A percentile compares a stretch with the other conserved stretches of the same genome.
Evolutionary conservation across 257 asterid species (phyloP).

Genomic region (Solanum rostratum): DNA sequence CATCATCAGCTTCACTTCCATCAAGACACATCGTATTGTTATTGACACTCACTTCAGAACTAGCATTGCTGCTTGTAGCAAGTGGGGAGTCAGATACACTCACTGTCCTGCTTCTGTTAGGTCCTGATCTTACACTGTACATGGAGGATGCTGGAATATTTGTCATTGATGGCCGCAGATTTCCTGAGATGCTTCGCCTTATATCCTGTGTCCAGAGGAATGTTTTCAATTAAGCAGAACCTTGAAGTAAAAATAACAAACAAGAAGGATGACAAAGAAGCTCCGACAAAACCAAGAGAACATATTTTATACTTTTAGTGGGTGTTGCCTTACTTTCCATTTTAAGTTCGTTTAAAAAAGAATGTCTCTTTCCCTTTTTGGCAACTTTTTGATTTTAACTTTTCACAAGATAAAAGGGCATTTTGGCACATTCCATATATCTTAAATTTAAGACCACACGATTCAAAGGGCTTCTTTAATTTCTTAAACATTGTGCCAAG

Average conservation of each 20-base stretch:
- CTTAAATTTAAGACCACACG: too few species aligned
- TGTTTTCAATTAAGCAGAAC: neutral
- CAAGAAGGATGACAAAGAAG: neutral
- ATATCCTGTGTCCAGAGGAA: conserved; percentile 10
- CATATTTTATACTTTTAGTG: neutral
- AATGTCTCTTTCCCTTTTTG: too few species aligned
- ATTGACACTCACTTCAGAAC: conserved; percentile 9
- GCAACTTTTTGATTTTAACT: too few species aligned
- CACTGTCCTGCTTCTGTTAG: conserved; percentile 5
- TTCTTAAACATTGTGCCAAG: too few species aligned
- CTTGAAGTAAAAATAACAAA: neutral
- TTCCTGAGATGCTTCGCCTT: conserved; percentile 6
- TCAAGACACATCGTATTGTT: conserved; percentile 2
- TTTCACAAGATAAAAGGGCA: too few species aligned
- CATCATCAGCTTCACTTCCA: conserved; percentile 40
- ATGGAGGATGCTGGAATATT: conserved; percentile 10
- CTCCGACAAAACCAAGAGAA: neutral
- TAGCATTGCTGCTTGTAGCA: conserved; percentile 5
- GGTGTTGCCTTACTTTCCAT: too few species aligned
- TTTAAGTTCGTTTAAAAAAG: too few species aligned
- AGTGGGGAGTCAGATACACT: conserved; percentile 10
- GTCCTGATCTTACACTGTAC: conserved; percentile 10
- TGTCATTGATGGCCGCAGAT: neutral
- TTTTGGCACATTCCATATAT: too few species aligned
- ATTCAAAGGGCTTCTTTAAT: too few species aligned